Base-by-base conservation (phyloP, 805 yeast genomes). In the Pichia deserticola region DNA sequence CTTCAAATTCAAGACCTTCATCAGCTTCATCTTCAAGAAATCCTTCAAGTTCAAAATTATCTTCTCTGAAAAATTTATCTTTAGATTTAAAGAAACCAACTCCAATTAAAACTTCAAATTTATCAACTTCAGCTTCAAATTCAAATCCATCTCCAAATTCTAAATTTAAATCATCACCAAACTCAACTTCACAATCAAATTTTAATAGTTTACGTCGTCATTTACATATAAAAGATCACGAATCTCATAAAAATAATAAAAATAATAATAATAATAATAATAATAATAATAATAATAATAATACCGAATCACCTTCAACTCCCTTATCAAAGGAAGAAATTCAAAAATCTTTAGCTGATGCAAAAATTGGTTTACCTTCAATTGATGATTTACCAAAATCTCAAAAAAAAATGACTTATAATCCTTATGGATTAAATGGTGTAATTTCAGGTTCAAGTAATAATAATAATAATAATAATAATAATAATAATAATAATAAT, bases 381-480 rank as follows among this genome's bases (percentile, higher is more conserved):
- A 54, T 65, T 38, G 55, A 58, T 32, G 62, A 57, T 32, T 30
- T 44, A 1, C 59, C 60, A 35, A 58, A 55, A 39, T 55, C 58
- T 7, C 42, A 54, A 5, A 42, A 54, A 13, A 79, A 77, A 51
- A 70, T 81, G 59, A 76, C 74, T 41, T 83, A 82, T 63, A 82
- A 82, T 57, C 89, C 89, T 1, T 83, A 79, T 60, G 89, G 88
- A 1, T 35, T 55, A n/a, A 55, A 55, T 44, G 42, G 25, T 11
- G 39, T 44, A 5, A 15, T 51, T 1, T 30, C 44, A 33, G 40
- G 36, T 25, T 30, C 44, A 33, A 37, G 36, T 25, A 15, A 15
- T 15, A 36, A 30, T 29, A 35, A 25, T 33, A 15, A 42, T 74
- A 41, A 15, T 25, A 36, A 75, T 74, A 55, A 72, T 67, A 29